Conservation (phyloP, 805 yeast genomes). For the Starmerella floricola region DNA sequence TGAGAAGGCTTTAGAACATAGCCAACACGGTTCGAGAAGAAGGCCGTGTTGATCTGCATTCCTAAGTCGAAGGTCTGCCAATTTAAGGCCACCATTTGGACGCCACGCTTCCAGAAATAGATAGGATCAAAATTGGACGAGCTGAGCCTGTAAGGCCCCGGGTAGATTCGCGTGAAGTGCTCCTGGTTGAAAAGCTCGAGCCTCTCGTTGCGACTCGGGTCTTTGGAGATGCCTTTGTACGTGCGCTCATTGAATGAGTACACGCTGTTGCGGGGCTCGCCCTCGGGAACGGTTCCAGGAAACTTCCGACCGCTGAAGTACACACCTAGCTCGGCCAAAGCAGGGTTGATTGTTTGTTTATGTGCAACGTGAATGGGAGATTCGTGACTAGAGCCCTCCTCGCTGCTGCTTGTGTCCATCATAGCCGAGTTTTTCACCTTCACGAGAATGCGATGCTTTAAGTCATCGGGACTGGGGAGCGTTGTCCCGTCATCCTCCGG, state of each 20-base stretch:
- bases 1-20: conserved; percentile 62
- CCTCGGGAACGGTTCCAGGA: conserved; percentile 73
- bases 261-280: conserved; percentile 74
- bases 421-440: conserved; percentile 48
- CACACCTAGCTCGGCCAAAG: conserved; percentile 49
- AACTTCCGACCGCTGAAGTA: conserved; percentile 68
- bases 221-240: conserved; percentile 51
- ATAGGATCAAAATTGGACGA: conserved; percentile 78
- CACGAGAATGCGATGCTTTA: conserved; percentile 58
- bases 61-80: conserved; percentile 92
- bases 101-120: conserved; percentile 70
- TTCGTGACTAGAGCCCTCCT: conserved; percentile 2
- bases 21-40: conserved; percentile 50
- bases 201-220: conserved; percentile 40
- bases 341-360: conserved; percentile 23
- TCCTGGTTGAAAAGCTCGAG: conserved; percentile 64
- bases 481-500: conserved; percentile 19
- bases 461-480: conserved; percentile 62
- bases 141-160: conserved; percentile 61
- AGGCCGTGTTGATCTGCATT: conserved; percentile 72
- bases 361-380: background rate
- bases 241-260: conserved; percentile 77
- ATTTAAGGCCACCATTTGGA: conserved; percentile 90
- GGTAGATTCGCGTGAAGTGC: conserved; percentile 74
- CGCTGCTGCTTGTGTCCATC: conserved; percentile 2